Base-by-base conservation (phyloP, 192 early-diverging fungal genomes). In the Oehlia diaphana region DNA sequence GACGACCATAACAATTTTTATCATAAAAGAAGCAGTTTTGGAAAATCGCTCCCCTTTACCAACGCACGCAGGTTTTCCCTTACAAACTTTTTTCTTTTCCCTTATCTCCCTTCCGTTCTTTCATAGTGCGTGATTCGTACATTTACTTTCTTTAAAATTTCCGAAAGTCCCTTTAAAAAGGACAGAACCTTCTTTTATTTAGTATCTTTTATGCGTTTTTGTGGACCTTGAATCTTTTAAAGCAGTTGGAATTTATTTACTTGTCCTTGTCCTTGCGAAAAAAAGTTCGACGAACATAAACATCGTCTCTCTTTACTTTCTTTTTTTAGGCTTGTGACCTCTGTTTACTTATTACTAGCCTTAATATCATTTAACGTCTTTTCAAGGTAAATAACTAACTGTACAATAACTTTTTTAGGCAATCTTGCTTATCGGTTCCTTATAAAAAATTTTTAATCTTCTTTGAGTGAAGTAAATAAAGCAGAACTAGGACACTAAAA, bases 81-180 rank as follows among this genome's bases (percentile, higher is more conserved):
- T 70, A 19, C 19, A 70, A 44, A n/a, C 33, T 70, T 42, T 69
- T 70, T 70, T 70, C n/a, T 42, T 44, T 70, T 10, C 68, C 68
- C 39, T 44, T 31, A 67, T 67, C 65, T 67, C 65, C 65, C 16
- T 58, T 67, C 65, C 65, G 65, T 67, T 67, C 65, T 67, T 67
- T 33, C 65, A 67, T 67, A 67, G 65, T 67, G 33, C 68, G 68
- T 67, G 39, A 70, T 16, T 70, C 68, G 37, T 70, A 70, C 68
- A 70, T 44, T 70, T 70, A 44, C 68, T 44, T 44, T 44, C 37
- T 67, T 67, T 67, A 21, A 35, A 58, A 19, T 44, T 70, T 70
- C 35, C 68, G 35, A 42, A 70, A 70, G 68, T 70, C 68, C 68
- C 68, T 70, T 70, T 70, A 70, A 70, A 70, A 70, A 70, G 68